phyloP scores from a whole-genome alignment of 73 alveolate species.

The Breviolum minutum region DNA sequence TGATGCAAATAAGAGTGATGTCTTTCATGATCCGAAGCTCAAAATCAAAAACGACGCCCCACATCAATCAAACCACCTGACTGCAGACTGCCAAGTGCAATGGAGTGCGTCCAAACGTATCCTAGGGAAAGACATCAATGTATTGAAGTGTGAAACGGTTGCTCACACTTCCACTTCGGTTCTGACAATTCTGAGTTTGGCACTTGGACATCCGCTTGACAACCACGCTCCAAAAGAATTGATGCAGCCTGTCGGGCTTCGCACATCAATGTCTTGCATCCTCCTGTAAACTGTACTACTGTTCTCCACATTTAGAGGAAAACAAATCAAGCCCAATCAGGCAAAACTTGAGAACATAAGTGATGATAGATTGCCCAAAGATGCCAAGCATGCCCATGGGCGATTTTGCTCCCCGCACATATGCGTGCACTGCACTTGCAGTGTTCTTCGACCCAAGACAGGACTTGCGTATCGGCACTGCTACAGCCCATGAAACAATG shows the following conservation, averaged over 20 bases:
- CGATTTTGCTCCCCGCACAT: background rate
- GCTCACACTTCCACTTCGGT: too few species aligned
- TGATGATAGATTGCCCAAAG: background rate
- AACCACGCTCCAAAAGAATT: conserved; percentile 67
- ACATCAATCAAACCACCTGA: background rate
- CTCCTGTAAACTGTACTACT: too few species aligned
- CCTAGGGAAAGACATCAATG: background rate
- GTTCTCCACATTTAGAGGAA: too few species aligned
- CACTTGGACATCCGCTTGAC: conserved; percentile 66
- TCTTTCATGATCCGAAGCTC: background rate
- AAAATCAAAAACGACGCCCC: background rate
- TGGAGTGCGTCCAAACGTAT: conserved; percentile 53
- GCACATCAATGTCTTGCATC: too few species aligned
- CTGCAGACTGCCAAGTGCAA: conserved; percentile 89
- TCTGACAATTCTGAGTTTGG: background rate
- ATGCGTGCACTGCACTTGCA: background rate
- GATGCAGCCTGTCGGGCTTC: conserved; percentile 13
- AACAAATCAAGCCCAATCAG: background rate
- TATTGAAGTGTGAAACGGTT: background rate
- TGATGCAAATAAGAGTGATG: background rate
- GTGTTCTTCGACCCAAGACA: conserved; percentile 20
- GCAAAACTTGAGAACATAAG: background rate
- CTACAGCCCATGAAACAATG: too few species aligned
- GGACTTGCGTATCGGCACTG: background rate
- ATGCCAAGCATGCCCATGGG: background rate